Percentiles rank a stretch among this genome's conserved stretches.
phyloP scores from a whole-genome alignment of 768 basidiomycete genomes.

The Auriscalpium vulgare region DNA sequence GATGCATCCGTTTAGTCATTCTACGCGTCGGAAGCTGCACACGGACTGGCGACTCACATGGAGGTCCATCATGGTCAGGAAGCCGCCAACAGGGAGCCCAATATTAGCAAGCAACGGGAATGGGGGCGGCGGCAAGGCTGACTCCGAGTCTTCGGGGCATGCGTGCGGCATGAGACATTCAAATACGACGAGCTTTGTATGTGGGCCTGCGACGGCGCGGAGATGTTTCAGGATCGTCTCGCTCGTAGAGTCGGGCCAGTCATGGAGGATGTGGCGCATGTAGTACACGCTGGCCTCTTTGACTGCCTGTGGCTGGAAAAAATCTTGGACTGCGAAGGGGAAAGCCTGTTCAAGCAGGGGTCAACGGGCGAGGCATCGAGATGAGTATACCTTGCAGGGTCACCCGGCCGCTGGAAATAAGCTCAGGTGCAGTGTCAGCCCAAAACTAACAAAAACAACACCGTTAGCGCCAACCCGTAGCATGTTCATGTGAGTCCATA shows the following conservation, averaged over 20 bases:
- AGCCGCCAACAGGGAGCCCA: not conserved
- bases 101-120: conserved; percentile 7
- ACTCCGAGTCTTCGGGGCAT: not conserved
- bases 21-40: not conserved
- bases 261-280: conserved; percentile 17
- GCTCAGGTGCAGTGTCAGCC: not conserved
- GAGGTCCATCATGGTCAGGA: conserved; percentile 2
- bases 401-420: not conserved
- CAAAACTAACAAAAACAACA: conserved; percentile 2
- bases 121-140: not conserved
- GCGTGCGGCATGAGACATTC: conserved; percentile 16
- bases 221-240: conserved; percentile 15
- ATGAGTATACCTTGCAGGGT: conserved; percentile 2
- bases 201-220: conserved; percentile 13
- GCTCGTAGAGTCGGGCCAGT: conserved; percentile 15
- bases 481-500: not conserved
- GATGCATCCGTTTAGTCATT: not conserved
- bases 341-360: not conserved
- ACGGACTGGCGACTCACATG: not conserved
- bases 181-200: conserved; percentile 17
- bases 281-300: conserved; percentile 18
- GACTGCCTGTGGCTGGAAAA: conserved; percentile 15
- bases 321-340: not conserved
- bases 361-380: not conserved
- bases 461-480: not conserved